phyloP scores from a whole-genome alignment of 257 asterid genomes.

The Paulownia fortunei region DNA sequence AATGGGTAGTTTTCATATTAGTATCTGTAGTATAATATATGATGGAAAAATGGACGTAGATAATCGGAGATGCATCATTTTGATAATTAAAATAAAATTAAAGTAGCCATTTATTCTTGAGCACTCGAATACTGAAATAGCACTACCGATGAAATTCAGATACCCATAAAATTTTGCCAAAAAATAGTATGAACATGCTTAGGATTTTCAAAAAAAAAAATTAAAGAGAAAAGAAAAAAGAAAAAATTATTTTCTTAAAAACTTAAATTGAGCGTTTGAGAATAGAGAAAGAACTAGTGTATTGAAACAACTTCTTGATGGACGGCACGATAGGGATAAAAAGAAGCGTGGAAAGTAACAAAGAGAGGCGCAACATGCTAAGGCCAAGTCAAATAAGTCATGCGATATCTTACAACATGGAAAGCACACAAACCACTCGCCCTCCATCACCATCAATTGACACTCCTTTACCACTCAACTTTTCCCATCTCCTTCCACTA shows the following conservation, averaged over 20 bases:
- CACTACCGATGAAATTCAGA: too few relatives aligned
- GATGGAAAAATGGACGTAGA: too few relatives aligned
- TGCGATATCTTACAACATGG: conserved; percentile 10
- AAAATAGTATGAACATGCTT: too few relatives aligned
- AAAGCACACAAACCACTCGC: conserved; percentile 6
- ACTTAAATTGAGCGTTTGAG: background rate
- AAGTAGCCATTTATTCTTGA: too few relatives aligned
- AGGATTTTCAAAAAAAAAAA: too few relatives aligned
- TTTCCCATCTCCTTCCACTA: conserved; percentile 13
- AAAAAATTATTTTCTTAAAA: conserved; percentile 18
- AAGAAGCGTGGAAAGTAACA: background rate
- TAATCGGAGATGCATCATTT: too few relatives aligned
- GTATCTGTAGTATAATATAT: too few relatives aligned
- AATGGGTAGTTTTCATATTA: too few relatives aligned
- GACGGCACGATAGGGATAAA: conserved; percentile 24
- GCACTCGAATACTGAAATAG: too few relatives aligned
- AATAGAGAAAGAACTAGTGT: background rate
- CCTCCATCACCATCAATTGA: conserved; percentile 25
- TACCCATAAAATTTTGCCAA: too few relatives aligned
- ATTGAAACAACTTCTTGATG: conserved; percentile 10
- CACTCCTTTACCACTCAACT: background rate
- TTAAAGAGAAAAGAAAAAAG: background rate
- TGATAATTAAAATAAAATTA: too few relatives aligned
- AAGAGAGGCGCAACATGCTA: conserved; percentile 10
- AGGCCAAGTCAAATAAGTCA: conserved; percentile 18